Evolutionary conservation across 164 flowering plant genomes (phyloP), one percentile per base, ranked within the genome.

Genomic region (Tinospora cordifolia): DNA sequence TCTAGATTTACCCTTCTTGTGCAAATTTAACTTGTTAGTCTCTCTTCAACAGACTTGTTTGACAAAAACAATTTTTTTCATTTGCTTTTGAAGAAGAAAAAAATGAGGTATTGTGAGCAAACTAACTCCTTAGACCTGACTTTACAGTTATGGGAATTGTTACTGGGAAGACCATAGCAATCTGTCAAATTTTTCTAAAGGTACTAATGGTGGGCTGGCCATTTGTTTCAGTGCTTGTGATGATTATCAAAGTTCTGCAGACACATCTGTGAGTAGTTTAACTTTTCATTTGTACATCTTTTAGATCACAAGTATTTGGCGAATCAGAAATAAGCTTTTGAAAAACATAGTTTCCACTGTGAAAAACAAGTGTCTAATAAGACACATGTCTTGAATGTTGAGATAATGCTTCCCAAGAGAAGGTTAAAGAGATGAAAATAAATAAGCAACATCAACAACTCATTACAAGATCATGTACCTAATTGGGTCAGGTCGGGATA

Each of bases 231-330:
- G 95, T 76, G 90, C 90, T 15, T 90, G 95, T 76, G 89, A 90
- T 70, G 95, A 90, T 79, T 72, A 88, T 75, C 92, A 90, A 78
- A 88, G 90, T 57, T 88, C 95, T 49, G 89, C 92, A 7, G 95
- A 87, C 74, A 85, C 95, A 67, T 83, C 91, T 62, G 94, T 89
- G 78, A 79, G 60, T n/a, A 84, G 71, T 67, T 60, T 64, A 11
- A 1, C 36, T 30, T 5, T 19, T 7, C n/a, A n/a, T 54, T 21
- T 54, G 24, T 17, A 54, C 24, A 54, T 44, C 47, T 44, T 10
- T 25, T 25, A n/a, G 14, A 60, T 26, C 63, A 54, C n/a, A 54
- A 8, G 3, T 54, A 24, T 25, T 26, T 60, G 63, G 15, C 2
- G 36, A 24, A 24, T 60, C 15, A 26, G 24, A 54, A 54, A 54